Conservation (phyloP, 2,329 filamentous ascomycete genomes). For the Trichoderma sp. region DNA sequence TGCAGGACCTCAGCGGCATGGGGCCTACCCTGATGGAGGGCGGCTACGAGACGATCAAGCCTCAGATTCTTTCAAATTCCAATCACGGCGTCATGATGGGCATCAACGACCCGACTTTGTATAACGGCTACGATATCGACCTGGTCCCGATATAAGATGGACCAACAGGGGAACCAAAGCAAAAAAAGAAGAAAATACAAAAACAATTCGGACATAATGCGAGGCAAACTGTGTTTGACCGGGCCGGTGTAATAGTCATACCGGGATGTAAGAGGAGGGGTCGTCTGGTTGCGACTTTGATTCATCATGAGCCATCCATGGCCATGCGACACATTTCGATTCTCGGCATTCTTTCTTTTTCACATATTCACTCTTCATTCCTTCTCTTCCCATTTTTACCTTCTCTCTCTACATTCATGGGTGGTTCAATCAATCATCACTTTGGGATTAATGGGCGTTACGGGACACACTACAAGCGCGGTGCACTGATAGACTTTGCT, state of each 20-base stretch:
- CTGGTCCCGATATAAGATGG: conserved; percentile 42
- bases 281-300: not conserved
- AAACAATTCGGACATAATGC: not conserved
- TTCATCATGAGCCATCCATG: not conserved
- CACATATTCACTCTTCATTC: not conserved
- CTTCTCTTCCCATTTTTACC: not conserved
- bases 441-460: not conserved
- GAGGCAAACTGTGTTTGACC: not conserved
- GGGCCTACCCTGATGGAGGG: conserved; percentile 53
- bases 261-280: not conserved
- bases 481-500: not conserved
- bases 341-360: not conserved
- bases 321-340: conserved; percentile 1
- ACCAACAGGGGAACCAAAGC: not conserved
- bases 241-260: not conserved
- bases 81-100: conserved; percentile 59
- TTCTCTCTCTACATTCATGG: not conserved
- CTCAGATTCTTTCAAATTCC: conserved; percentile 50
- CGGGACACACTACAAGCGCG: not conserved
- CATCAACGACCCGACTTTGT: conserved; percentile 61
- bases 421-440: not conserved
- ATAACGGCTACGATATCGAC: conserved; percentile 52
- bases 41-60: conserved; percentile 57
- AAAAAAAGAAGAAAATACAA: not conserved
- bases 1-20: conserved; percentile 49